Evolutionary conservation across 306 rosid genomes (phyloP).

Genomic region (Mucuna pruriens): DNA sequence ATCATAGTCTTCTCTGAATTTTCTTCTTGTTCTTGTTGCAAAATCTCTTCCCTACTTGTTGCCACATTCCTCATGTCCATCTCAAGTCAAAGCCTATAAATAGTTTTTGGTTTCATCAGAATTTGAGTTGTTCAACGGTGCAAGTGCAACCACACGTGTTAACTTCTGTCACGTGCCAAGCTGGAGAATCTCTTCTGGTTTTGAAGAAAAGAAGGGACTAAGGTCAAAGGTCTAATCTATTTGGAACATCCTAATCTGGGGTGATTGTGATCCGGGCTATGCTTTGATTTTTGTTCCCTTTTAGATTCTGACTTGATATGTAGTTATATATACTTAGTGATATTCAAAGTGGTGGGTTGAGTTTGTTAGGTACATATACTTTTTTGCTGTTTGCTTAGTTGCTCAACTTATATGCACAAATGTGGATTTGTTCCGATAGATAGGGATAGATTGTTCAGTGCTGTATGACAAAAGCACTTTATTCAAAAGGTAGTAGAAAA

Average conservation of each 20-base stretch:
- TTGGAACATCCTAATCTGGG: slow-evolving; percentile 19
- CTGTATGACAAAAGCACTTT: not conserved
- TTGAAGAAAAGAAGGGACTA: not conserved
- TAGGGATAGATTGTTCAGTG: not conserved
- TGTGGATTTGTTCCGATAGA: not conserved
- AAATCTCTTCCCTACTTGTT: not conserved
- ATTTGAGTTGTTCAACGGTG: slow-evolving; percentile 34
- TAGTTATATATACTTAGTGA: not conserved
- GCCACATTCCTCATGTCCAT: slow-evolving; percentile 19
- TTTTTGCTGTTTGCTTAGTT: slow-evolving; percentile 4
- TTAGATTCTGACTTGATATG: slow-evolving; percentile 1
- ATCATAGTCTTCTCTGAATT: not conserved
- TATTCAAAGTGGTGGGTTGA: not conserved
- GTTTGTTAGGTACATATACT: not conserved
- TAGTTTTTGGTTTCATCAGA: slow-evolving; percentile 8
- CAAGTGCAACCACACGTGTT: not conserved
- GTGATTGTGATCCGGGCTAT: not conserved
- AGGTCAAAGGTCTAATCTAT: slow-evolving; percentile 19
- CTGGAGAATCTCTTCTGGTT: slow-evolving; percentile 22
- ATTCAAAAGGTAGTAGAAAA: not conserved
- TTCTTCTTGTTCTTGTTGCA: slow-evolving; percentile 28
- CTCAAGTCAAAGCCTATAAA: slow-evolving; percentile 37
- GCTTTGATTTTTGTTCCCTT: not conserved
- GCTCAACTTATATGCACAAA: slow-evolving; percentile 14
- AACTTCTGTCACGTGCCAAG: not conserved